Conservation (phyloP, 129 eudicot species). For the Flaveria robusta region DNA sequence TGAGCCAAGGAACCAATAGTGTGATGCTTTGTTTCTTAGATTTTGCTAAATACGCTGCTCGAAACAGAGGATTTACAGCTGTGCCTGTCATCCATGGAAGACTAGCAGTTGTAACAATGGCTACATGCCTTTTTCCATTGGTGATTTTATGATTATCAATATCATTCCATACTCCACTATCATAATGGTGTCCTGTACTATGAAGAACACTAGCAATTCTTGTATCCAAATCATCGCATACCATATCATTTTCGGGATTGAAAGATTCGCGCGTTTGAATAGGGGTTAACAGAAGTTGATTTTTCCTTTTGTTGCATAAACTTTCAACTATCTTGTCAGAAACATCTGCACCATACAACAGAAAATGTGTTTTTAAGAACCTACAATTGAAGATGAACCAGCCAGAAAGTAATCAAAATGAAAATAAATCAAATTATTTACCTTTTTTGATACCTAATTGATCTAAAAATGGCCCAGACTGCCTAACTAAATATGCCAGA, state of each 20-base stretch:
- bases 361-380: not conserved
- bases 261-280: constrained; percentile 59
- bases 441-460: constrained; percentile 85
- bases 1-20: constrained; percentile 95
- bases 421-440: constrained; percentile 16
- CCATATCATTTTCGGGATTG: constrained; percentile 48
- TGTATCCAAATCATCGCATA: constrained; percentile 73
- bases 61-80: constrained; percentile 93
- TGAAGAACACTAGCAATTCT: constrained; percentile 88
- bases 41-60: constrained; percentile 92
- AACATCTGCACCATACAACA: constrained; percentile 49
- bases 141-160: constrained; percentile 40
- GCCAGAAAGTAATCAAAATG: not conserved
- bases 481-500: constrained; percentile 82
- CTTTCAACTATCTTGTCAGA: constrained; percentile 89
- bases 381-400: not conserved
- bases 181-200: constrained; percentile 91
- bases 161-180: constrained; percentile 76
- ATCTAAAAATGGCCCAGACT: constrained; percentile 85
- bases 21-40: constrained; percentile 79
- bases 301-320: constrained; percentile 75
- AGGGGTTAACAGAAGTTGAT: constrained; percentile 56
- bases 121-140: constrained; percentile 80
- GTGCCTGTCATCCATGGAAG: constrained; percentile 99
- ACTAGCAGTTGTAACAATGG: constrained; percentile 98